A percentile compares a stretch with the other conserved stretches of the same genome.
phyloP scores from a whole-genome alignment of 495 filamentous ascomycete species.

The Delitschia confertaspora region DNA sequence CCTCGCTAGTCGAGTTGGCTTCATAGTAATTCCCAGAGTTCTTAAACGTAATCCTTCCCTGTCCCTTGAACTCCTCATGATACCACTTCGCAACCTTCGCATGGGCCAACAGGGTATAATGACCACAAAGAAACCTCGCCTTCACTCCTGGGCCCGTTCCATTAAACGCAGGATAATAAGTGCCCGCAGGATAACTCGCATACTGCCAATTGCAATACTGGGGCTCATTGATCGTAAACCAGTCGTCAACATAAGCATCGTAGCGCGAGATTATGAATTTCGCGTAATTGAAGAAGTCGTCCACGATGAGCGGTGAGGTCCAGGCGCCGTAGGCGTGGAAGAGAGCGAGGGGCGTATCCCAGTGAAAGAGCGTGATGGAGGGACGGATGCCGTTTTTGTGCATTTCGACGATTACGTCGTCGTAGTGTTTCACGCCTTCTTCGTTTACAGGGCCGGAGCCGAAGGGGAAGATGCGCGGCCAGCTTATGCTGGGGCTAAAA shows the following conservation, averaged over 20 bases:
- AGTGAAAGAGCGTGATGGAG: constrained; percentile 39
- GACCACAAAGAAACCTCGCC: constrained; percentile 38
- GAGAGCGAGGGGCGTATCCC: constrained; percentile 41
- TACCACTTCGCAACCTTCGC: constrained; percentile 40
- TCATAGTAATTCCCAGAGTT: constrained; percentile 36
- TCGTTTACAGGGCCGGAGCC: constrained; percentile 39
- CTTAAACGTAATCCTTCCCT: constrained; percentile 36
- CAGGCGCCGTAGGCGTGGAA: constrained; percentile 41
- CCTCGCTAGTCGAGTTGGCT: constrained; percentile 30
- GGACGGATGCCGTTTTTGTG: constrained; percentile 37
- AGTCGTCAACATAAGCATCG: constrained; percentile 37
- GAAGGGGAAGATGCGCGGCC: constrained; percentile 39
- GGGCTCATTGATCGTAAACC: constrained; percentile 37
- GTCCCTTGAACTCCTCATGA: constrained; percentile 38
- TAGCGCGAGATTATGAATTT: constrained; percentile 38
- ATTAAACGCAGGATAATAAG: constrained; percentile 34
- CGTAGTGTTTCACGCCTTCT: constrained; percentile 36
- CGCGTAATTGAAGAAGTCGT: constrained; percentile 39
- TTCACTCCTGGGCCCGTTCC: constrained; percentile 39
- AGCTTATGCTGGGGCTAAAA: constrained; percentile 39
- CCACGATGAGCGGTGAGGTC: constrained; percentile 35
- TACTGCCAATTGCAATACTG: constrained; percentile 38
- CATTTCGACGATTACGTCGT: constrained; percentile 38
- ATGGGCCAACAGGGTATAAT: constrained; percentile 38
- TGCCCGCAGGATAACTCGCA: constrained; percentile 29